phyloP scores from a whole-genome alignment of 495 filamentous ascomycete species.

The Tuber magnatum region DNA sequence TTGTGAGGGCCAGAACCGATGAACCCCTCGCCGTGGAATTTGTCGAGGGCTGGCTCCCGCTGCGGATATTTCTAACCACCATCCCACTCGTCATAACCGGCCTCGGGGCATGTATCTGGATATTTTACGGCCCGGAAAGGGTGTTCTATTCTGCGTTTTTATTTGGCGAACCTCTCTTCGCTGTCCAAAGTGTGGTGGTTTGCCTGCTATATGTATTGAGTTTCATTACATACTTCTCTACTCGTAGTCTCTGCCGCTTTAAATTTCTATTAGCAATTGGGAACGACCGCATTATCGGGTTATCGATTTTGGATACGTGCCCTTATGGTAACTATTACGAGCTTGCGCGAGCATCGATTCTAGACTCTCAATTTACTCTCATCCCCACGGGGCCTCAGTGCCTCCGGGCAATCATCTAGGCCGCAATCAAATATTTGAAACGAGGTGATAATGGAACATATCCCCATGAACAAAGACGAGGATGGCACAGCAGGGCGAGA shows the following conservation, averaged over 20 bases:
- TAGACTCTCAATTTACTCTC: background rate
- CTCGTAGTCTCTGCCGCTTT: background rate
- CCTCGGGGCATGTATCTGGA: background rate
- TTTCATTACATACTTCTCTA: background rate
- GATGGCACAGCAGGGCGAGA: background rate
- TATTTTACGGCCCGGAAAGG: background rate
- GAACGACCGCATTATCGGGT: background rate
- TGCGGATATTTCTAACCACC: background rate
- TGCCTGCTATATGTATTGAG: background rate
- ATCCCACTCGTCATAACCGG: background rate
- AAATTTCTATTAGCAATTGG: background rate
- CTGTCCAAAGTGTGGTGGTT: background rate
- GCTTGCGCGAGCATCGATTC: background rate
- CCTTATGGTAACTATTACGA: background rate
- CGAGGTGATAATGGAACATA: too few species aligned
- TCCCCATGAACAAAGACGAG: background rate
- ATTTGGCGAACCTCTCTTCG: background rate
- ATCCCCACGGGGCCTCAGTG: background rate
- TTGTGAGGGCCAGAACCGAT: background rate
- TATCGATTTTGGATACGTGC: background rate
- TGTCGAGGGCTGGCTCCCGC: background rate
- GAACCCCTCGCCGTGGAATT: background rate
- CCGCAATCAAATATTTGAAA: background rate
- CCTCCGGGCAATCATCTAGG: background rate
- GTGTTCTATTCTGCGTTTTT: background rate